Conservation (phyloP, 2,329 filamentous ascomycete species). For the Juglanconis sp. region DNA sequence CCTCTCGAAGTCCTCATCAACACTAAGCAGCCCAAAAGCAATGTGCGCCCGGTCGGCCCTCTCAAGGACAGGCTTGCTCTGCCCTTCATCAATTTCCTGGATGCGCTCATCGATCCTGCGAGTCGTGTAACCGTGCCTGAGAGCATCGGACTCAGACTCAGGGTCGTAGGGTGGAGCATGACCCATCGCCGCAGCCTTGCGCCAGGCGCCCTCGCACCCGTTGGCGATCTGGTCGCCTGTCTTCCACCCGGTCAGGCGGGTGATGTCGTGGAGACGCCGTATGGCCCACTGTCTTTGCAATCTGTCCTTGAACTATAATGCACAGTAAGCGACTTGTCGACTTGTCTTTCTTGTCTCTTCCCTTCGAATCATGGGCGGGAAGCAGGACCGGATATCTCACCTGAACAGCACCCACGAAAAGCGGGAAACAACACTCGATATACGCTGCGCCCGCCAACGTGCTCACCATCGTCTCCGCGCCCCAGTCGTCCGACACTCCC, state of each 20-base stretch:
- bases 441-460: conserved; percentile 77
- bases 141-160: conserved; percentile 29
- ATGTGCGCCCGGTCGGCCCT: conserved; percentile 65
- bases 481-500: conserved; percentile 59
- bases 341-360: conserved; percentile 60
- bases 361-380: conserved; percentile 71
- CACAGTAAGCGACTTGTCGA: not conserved
- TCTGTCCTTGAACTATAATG: conserved; percentile 62
- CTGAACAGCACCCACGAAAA: conserved; percentile 84
- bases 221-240: conserved; percentile 76
- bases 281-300: conserved; percentile 77
- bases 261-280: conserved; percentile 69
- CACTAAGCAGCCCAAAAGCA: conserved; percentile 73
- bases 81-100: conserved; percentile 41
- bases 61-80: conserved; percentile 52
- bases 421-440: conserved; percentile 75
- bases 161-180: conserved; percentile 70
- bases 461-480: conserved; percentile 58
- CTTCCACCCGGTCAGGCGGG: conserved; percentile 82
- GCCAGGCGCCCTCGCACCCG: conserved; percentile 84
- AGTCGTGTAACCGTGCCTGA: conserved; percentile 37
- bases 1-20: conserved; percentile 71
- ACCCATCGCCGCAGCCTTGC: conserved; percentile 67
- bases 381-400: conserved; percentile 35
- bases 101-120: conserved; percentile 52